Evolutionary conservation across 75 land plant species (phyloP).

Genomic region (Isoetes taiwanensis): DNA sequence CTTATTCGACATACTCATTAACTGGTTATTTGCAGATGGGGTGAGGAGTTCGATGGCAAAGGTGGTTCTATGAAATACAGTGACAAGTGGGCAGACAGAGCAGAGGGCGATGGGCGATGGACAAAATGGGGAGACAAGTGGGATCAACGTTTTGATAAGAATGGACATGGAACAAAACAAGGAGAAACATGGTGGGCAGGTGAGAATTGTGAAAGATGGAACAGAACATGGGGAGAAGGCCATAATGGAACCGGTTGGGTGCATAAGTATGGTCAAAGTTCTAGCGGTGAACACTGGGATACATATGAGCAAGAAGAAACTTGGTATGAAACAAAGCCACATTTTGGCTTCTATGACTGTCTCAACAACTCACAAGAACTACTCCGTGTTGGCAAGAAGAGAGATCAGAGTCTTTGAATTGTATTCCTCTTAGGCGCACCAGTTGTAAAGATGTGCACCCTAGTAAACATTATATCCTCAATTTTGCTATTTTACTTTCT

Average conservation of each 20-base stretch:
- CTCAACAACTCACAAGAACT: conserved; percentile 74
- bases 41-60: conserved; percentile 84
- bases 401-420: too few relatives aligned
- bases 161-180: conserved; percentile 69
- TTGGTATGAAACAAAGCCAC: conserved; percentile 86
- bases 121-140: conserved; percentile 98
- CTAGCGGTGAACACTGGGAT: conserved; percentile 98
- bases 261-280: conserved; percentile 95
- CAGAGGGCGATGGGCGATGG: conserved; percentile 57
- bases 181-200: conserved; percentile 99
- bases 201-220: conserved; percentile 73
- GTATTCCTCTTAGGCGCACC: too few relatives aligned
- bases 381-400: conserved; percentile 40
- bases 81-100: conserved; percentile 96
- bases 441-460: too few relatives aligned
- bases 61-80: conserved; percentile 90
- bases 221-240: conserved; percentile 93
- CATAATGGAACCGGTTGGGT: conserved; percentile 95
- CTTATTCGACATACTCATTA: not conserved
- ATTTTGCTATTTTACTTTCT: too few relatives aligned
- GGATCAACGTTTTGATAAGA: conserved; percentile 75
- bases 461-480: too few relatives aligned
- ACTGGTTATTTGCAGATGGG: conserved; percentile 58
- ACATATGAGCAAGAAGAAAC: conserved; percentile 77
- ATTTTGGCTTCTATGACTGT: conserved; percentile 72